These are phyloP conservation scores for Microbotryum saponariae DNA, from an alignment of 1,284 basidiomycete genomes.

Conservation along the genomic window DNA sequence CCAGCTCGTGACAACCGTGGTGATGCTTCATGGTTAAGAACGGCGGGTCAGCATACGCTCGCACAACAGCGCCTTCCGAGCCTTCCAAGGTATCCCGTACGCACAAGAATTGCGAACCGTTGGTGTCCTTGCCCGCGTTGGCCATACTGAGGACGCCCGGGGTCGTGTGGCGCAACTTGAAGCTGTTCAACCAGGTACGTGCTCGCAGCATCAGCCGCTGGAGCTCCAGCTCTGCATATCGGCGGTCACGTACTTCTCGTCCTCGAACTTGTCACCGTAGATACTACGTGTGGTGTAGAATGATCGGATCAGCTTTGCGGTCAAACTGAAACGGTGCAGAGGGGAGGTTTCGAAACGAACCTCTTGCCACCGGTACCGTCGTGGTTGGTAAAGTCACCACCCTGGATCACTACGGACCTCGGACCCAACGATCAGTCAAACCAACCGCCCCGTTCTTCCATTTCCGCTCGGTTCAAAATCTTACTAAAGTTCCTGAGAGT, in stretches of 20 bases:
- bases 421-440: neutral
- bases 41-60: constrained; percentile 45
- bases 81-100: neutral
- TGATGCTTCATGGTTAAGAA: constrained; percentile 58
- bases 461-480: neutral
- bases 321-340: neutral
- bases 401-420: constrained; percentile 39
- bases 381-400: constrained; percentile 57
- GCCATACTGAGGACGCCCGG: constrained; percentile 83
- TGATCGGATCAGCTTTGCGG: neutral
- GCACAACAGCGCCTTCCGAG: too few species aligned
- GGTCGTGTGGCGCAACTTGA: constrained; percentile 80
- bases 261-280: constrained; percentile 39
- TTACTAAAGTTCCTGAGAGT: constrained; percentile 14
- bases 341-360: neutral
- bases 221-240: neutral
- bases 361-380: constrained; percentile 42
- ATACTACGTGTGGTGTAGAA: constrained; percentile 20
- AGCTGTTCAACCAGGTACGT: constrained; percentile 1
- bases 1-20: constrained; percentile 57
- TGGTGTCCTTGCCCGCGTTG: constrained; percentile 78
- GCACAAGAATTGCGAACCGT: constrained; percentile 45
- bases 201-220: neutral
- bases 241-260: constrained; percentile 46
- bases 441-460: constrained; percentile 7